Conservation (phyloP, 306 rosid species). For the Senna siamea region DNA sequence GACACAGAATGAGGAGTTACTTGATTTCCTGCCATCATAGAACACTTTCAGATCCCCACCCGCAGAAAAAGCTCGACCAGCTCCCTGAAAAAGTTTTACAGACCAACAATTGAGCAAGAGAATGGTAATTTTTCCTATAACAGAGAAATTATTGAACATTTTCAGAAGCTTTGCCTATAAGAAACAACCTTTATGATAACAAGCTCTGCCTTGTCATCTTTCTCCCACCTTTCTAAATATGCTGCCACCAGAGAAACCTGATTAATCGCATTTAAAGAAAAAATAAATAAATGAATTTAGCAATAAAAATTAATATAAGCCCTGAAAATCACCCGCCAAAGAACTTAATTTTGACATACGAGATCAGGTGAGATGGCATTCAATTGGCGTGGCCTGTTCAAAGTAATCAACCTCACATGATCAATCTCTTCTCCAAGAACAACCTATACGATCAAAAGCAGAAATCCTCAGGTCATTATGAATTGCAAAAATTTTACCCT, state of each 20-base stretch:
- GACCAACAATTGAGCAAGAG: conserved; percentile 18
- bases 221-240: conserved; percentile 90
- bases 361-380: conserved; percentile 84
- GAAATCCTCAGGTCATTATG: background rate
- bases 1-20: conserved; percentile 53
- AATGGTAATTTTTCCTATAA: background rate
- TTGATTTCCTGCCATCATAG: conserved; percentile 70
- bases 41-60: conserved; percentile 96
- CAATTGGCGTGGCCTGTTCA: conserved; percentile 80
- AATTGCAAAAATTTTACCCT: background rate
- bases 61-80: conserved; percentile 91
- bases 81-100: conserved; percentile 58
- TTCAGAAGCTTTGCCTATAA: conserved; percentile 15
- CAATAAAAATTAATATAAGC: background rate
- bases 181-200: conserved; percentile 74
- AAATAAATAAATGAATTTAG: background rate
- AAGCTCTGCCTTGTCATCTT: conserved; percentile 75
- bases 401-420: conserved; percentile 72
- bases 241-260: conserved; percentile 82
- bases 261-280: conserved; percentile 20
- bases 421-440: conserved; percentile 80
- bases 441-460: conserved; percentile 56
- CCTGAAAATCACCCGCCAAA: background rate
- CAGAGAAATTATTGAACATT: background rate
- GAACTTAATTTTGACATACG: conserved; percentile 41